phyloP scores from a whole-genome alignment of 768 basidiomycete genomes.

The Scleroderma citrinum region DNA sequence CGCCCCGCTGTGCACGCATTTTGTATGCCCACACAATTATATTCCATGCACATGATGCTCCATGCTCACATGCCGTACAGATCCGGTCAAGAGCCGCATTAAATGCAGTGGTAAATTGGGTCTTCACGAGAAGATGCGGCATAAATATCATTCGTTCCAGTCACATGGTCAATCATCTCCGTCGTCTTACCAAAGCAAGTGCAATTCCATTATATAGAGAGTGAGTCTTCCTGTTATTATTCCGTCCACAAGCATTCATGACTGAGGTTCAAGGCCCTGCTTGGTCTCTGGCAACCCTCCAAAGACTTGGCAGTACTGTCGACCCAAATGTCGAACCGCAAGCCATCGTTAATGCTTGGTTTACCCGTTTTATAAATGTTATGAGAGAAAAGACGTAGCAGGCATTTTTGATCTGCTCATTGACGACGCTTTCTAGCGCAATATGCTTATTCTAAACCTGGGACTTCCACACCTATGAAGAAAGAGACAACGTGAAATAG shows the following conservation, averaged over 20 bases:
- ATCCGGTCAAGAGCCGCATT: no score
- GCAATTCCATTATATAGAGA: no score
- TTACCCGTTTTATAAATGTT: constrained; percentile 18
- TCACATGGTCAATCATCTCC: no score
- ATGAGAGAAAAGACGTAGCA: constrained; percentile 13
- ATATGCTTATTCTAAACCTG: constrained; percentile 48
- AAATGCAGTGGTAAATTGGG: no score
- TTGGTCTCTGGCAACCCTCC: constrained; percentile 23
- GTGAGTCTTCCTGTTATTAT: not conserved
- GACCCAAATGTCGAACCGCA: constrained; percentile 12
- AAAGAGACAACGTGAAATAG: constrained; percentile 29
- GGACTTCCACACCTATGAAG: constrained; percentile 48
- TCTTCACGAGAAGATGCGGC: no score
- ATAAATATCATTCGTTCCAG: no score
- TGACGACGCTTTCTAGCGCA: constrained; percentile 42
- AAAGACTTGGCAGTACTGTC: constrained; percentile 18
- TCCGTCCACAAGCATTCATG: not conserved
- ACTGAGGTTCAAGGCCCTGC: not conserved
- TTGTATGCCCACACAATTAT: no score
- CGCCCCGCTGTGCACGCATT: no score
- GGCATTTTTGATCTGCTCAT: constrained; percentile 24
- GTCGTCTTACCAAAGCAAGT: no score
- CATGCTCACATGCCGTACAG: no score
- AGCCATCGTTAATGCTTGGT: constrained; percentile 20
- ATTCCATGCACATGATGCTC: no score